These are phyloP conservation scores for Kluyveromyces sp. DNA, from an alignment of 1,139 yeast genomes.

Conservation along the genomic window DNA sequence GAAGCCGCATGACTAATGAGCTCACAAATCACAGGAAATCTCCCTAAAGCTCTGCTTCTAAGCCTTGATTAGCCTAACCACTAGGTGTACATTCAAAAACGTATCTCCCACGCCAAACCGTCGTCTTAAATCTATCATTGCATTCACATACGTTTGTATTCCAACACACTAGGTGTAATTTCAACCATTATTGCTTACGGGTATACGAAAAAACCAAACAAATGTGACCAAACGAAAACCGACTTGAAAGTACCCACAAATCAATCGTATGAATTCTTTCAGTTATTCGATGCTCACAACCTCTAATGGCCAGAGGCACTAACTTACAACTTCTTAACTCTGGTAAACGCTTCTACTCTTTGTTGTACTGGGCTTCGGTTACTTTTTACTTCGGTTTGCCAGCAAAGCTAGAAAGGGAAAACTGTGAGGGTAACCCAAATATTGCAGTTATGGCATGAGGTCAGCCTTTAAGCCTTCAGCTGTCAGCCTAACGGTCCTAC, in stretches of 20 bases:
- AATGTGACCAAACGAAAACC: neutral
- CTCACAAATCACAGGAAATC: no score
- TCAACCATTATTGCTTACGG: constrained; percentile 18
- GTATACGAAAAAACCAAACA: neutral
- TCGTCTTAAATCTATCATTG: no score
- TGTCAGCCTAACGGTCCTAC: no score
- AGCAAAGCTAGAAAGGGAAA: neutral
- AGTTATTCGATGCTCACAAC: neutral
- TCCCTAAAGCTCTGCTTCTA: no score
- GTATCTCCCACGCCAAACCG: no score
- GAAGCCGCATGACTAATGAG: no score
- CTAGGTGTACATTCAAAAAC: no score
- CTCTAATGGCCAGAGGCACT: no score
- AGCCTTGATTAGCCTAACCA: no score
- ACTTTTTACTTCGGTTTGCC: neutral
- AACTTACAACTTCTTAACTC: neutral
- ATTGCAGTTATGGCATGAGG: neutral
- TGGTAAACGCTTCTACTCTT: neutral
- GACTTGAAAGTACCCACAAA: neutral
- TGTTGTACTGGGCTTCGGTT: neutral
- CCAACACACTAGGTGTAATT: constrained; percentile 38
- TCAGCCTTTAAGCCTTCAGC: no score
- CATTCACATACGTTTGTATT: constrained; percentile 63
- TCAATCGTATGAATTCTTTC: neutral
- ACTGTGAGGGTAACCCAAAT: neutral